Conservation (phyloP, 2,329 filamentous ascomycete species). For the Colletotrichum abscissum region DNA sequence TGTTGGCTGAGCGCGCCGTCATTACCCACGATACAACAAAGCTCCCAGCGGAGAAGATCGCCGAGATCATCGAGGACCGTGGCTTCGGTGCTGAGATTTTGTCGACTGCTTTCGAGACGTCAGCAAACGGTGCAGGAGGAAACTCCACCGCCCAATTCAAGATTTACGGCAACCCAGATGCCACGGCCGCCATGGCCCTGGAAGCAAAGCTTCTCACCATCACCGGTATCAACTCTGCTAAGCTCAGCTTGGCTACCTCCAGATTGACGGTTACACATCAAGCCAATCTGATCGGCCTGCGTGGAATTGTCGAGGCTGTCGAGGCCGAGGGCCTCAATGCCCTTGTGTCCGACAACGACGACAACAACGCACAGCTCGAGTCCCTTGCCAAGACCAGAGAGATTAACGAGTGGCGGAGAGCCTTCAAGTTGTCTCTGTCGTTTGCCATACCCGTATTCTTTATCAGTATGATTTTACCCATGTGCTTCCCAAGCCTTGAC, state of each 20-base stretch:
- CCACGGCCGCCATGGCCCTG: slow-evolving; percentile 76
- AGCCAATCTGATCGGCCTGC: slow-evolving; percentile 78
- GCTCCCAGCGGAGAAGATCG: slow-evolving; percentile 79
- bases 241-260: slow-evolving; percentile 78
- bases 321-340: slow-evolving; percentile 90
- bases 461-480: slow-evolving; percentile 93
- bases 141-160: slow-evolving; percentile 80
- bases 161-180: slow-evolving; percentile 82
- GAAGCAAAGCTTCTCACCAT: slow-evolving; percentile 74
- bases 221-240: slow-evolving; percentile 79
- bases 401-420: slow-evolving; percentile 90
- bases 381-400: slow-evolving; percentile 96
- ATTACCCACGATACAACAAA: slow-evolving; percentile 83
- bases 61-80: slow-evolving; percentile 86
- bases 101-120: slow-evolving; percentile 74
- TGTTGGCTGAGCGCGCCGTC: slow-evolving; percentile 91
- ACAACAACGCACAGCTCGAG: slow-evolving; percentile 96
- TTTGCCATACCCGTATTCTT: slow-evolving; percentile 94
- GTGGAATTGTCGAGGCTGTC: slow-evolving; percentile 83
- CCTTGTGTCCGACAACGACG: slow-evolving; percentile 88
- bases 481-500: slow-evolving; percentile 81
- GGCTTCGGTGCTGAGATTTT: slow-evolving; percentile 90
- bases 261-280: slow-evolving; percentile 80
- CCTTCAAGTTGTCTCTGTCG: slow-evolving; percentile 79
- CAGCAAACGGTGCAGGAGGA: slow-evolving; percentile 48